Percentiles rank a stretch among this genome's conserved stretches.
Conservation (phyloP, 1,139 yeast genomes). For the Dujonia santamariae region DNA sequence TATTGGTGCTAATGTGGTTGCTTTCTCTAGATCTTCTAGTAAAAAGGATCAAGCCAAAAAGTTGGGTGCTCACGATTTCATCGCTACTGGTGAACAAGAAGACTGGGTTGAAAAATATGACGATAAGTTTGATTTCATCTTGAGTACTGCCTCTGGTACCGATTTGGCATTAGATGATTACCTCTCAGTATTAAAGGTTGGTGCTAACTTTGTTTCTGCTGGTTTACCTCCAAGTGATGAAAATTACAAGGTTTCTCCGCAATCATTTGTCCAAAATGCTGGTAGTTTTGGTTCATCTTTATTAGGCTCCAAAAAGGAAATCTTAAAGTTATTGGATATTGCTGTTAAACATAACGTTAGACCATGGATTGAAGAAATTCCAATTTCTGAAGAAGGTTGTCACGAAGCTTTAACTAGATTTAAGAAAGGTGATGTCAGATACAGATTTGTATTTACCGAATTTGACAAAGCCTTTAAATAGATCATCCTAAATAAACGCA, state of each 20-base stretch:
- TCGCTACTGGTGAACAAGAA: slow-evolving; percentile 37
- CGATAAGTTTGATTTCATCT: slow-evolving; percentile 43
- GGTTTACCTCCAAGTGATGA: slow-evolving; percentile 46
- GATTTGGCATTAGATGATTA: slow-evolving; percentile 29
- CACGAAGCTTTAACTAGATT: slow-evolving; percentile 29
- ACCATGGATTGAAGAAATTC: slow-evolving; percentile 43
- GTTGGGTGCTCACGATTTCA: slow-evolving; percentile 38
- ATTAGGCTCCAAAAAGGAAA: slow-evolving; percentile 40
- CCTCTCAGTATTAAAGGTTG: slow-evolving; percentile 33
- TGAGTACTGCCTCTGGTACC: slow-evolving; percentile 47
- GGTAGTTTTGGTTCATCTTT: slow-evolving; percentile 30
- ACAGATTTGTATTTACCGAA: slow-evolving; percentile 12
- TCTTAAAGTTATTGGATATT: slow-evolving; percentile 33
- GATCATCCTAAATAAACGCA: neutral
- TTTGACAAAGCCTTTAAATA: slow-evolving; percentile 10
- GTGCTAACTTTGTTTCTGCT: slow-evolving; percentile 51
- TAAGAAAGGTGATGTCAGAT: slow-evolving; percentile 21
- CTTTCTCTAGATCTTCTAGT: slow-evolving; percentile 34
- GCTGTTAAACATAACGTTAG: slow-evolving; percentile 37
- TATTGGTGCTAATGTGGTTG: slow-evolving; percentile 39
- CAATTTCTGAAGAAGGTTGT: slow-evolving; percentile 30
- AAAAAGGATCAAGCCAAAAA: slow-evolving; percentile 34
- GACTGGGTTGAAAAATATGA: slow-evolving; percentile 28
- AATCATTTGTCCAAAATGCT: slow-evolving; percentile 26
- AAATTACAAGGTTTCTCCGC: slow-evolving; percentile 23